Evolutionary conservation across 768 basidiomycete species (phyloP).

Genomic region (Kwoniella mangroviensis): DNA sequence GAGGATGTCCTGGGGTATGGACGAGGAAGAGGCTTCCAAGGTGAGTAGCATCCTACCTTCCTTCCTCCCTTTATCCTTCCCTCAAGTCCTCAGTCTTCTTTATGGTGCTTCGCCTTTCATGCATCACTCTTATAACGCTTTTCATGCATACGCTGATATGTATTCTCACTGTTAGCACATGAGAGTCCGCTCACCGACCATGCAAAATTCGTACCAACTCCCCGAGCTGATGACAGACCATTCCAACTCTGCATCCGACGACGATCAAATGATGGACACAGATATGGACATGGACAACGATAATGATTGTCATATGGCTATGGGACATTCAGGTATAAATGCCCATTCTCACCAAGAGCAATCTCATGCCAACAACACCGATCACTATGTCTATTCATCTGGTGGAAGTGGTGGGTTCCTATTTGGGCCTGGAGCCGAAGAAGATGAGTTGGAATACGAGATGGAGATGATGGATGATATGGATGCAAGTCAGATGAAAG

Average conservation of each 20-base stretch:
- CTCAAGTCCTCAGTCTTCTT: background rate
- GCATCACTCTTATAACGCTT: too few species aligned
- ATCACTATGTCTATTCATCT: constrained; percentile 31
- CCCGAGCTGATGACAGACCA: constrained; percentile 49
- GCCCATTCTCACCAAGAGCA: background rate
- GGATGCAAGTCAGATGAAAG: constrained; percentile 23
- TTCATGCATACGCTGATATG: constrained; percentile 9
- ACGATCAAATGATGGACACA: constrained; percentile 43
- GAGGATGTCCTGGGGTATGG: constrained; percentile 35
- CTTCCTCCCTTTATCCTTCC: background rate
- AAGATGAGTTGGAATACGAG: constrained; percentile 41
- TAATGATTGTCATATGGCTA: constrained; percentile 34
- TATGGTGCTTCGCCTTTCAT: too few species aligned
- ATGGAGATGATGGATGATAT: constrained; percentile 29
- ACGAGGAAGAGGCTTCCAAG: constrained; percentile 40
- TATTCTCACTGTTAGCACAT: constrained; percentile 33
- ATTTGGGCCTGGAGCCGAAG: constrained; percentile 50
- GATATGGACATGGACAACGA: constrained; percentile 35
- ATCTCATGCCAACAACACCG: constrained; percentile 11
- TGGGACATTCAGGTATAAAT: constrained; percentile 13
- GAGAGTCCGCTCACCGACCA: constrained; percentile 43
- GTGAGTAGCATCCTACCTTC: constrained; percentile 23
- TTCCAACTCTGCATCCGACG: constrained; percentile 49
- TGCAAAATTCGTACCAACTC: constrained; percentile 21
- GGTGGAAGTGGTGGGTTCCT: constrained; percentile 47